Base-by-base conservation (phyloP, 1,139 yeast genomes). In the Ogataea hybrid region DNA sequence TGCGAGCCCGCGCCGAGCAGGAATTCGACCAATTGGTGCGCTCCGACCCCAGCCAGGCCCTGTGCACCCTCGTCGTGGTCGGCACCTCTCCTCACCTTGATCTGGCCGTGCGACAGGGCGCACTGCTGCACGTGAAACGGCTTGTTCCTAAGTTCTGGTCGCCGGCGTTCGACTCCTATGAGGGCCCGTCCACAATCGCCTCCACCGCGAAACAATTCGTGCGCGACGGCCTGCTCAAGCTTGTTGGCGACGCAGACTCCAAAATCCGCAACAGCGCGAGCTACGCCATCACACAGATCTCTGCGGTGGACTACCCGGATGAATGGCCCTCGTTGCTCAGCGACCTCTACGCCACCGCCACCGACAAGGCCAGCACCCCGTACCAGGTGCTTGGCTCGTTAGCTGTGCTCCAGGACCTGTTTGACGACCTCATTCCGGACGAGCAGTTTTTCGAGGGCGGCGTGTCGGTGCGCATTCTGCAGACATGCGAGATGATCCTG, bases 251-350 rank as follows among this genome's bases (percentile, higher is more conserved):
- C 12, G 58, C 69, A 0, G 73, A 75, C 47, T 69, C 84, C n/a
- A 84, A 84, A 54, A 67, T 89, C 12, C 69, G 89, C 46, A 74
- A 73, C 29, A 76, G 86, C 37, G 77, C 85, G 2, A 80, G 92
- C 1, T 81, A 87, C 51, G 82, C 87, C 11, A 76, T 88, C 20
- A 85, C 86, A 2, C 95, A 85, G 54, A 85, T 92, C 18, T 90
- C 96, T 1, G 84, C 87, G 1, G 85, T 83, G 1, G 98, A 92
- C 57, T 90, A 79, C 58, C 98, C 98, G 0, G 97, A 92, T 56
- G 95, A 88, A 58, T 92, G 97, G 97, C 96, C 97, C 0, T 73
- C 71, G 23, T 68, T 92, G 35, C 60, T 90, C 44, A 64, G 67
- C 16, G 57, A 63, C 11, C 59, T 85, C 37, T 77, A 61, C 15